Percentiles rank a stretch among this genome's conserved stretches.
phyloP scores from a whole-genome alignment of 2,329 filamentous ascomycete species.

The Aspergillus sojae region DNA sequence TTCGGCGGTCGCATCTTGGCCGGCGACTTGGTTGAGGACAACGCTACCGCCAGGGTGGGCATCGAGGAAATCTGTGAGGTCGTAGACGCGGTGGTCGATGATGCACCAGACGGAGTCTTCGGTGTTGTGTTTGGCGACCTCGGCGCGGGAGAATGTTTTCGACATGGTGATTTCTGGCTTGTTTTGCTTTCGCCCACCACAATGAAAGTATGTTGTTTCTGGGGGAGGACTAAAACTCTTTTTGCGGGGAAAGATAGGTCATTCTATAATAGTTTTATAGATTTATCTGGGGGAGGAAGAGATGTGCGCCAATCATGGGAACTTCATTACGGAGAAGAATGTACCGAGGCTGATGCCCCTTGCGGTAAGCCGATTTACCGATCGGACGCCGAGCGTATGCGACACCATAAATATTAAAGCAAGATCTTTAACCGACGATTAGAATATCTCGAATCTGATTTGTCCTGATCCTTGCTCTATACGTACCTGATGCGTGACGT shows the following conservation, averaged over 20 bases:
- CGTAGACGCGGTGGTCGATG: slow-evolving; percentile 85
- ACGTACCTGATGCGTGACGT: background rate
- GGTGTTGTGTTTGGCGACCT: slow-evolving; percentile 75
- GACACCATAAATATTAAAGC: background rate
- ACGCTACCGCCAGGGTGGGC: slow-evolving; percentile 81
- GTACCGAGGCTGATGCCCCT: slow-evolving; percentile 20
- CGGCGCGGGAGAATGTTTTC: slow-evolving; percentile 48
- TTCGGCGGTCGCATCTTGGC: slow-evolving; percentile 75
- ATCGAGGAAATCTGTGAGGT: slow-evolving; percentile 81
- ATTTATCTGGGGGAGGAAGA: too few relatives aligned
- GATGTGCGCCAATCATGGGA: slow-evolving; percentile 17
- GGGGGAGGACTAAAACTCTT: background rate
- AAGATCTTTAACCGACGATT: background rate
- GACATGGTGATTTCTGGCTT: slow-evolving; percentile 18
- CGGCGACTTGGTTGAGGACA: slow-evolving; percentile 78
- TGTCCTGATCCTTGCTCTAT: background rate
- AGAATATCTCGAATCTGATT: background rate
- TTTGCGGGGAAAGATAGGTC: background rate
- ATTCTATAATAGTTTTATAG: background rate
- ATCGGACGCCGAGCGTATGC: background rate
- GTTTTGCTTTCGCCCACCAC: background rate
- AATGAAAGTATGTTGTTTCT: background rate
- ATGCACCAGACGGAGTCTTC: slow-evolving; percentile 80
- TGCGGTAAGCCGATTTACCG: slow-evolving; percentile 11
- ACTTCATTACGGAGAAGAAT: slow-evolving; percentile 15